These are phyloP conservation scores for Fennellomyces sp. DNA, from an alignment of 371 early-diverging fungal species.

Conservation along the genomic window DNA sequence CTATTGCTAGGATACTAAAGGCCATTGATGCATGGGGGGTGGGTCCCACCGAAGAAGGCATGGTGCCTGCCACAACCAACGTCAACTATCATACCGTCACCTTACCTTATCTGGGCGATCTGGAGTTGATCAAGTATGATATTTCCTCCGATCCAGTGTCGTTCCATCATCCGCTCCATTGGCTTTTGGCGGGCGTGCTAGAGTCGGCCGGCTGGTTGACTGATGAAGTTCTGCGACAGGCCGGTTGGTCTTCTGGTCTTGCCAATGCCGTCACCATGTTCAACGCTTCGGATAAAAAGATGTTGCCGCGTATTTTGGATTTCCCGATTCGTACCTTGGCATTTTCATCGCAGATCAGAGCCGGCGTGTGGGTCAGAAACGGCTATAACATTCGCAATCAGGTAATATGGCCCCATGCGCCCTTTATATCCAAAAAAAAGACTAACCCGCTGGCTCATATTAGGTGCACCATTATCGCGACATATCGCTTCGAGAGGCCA, in stretches of 20 bases:
- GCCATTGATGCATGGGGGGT: constrained; percentile 62
- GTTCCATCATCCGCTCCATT: constrained; percentile 92
- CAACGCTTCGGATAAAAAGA: constrained; percentile 11
- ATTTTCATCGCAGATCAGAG: constrained; percentile 89
- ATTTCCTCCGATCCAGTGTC: constrained; percentile 78
- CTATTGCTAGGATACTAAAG: constrained; percentile 63
- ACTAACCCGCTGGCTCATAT: too few relatives aligned
- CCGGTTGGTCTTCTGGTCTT: constrained; percentile 57
- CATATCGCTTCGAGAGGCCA: constrained; percentile 74
- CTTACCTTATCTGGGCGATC: constrained; percentile 36
- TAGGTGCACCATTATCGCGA: constrained; percentile 87
- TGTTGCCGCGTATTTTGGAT: constrained; percentile 63
- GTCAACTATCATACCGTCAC: constrained; percentile 10
- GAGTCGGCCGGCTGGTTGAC: constrained; percentile 69
- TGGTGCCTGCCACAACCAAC: constrained; percentile 14
- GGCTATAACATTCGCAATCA: constrained; percentile 81
- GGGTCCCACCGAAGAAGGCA: constrained; percentile 55
- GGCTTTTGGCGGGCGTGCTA: constrained; percentile 84
- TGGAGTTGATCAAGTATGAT: constrained; percentile 62
- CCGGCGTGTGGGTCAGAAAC: constrained; percentile 95
- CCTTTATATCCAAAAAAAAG: too few relatives aligned
- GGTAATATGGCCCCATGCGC: too few relatives aligned
- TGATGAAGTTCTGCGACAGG: constrained; percentile 48
- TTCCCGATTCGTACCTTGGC: constrained; percentile 79
- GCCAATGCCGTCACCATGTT: constrained; percentile 42